phyloP scores from a whole-genome alignment of 495 filamentous ascomycete species.

The Massariosphaeria phaeospora region DNA sequence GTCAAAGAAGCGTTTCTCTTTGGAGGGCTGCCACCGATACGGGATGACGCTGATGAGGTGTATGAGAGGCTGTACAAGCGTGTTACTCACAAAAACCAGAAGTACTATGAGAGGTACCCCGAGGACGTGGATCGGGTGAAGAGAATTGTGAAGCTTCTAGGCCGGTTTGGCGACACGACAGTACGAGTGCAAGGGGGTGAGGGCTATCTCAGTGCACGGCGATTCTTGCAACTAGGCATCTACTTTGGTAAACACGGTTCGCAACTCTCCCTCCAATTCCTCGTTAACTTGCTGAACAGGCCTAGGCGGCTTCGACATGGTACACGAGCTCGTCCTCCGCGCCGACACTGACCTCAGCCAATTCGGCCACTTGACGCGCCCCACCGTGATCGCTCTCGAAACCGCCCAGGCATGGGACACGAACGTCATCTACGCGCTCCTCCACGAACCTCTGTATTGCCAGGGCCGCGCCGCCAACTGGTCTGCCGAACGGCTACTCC shows the following conservation, averaged over 20 bases:
- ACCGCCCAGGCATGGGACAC: slow-evolving; percentile 61
- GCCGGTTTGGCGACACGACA: slow-evolving; percentile 55
- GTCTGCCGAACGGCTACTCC: slow-evolving; percentile 55
- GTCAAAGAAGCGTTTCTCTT: slow-evolving; percentile 76
- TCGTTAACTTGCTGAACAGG: not conserved
- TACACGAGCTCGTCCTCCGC: slow-evolving; percentile 60
- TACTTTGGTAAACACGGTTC: slow-evolving; percentile 69
- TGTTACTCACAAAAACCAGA: slow-evolving; percentile 59
- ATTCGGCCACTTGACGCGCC: slow-evolving; percentile 67
- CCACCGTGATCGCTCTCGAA: slow-evolving; percentile 64
- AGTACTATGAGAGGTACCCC: slow-evolving; percentile 80
- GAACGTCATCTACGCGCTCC: slow-evolving; percentile 72
- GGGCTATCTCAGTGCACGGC: slow-evolving; percentile 57
- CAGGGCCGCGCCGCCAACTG: slow-evolving; percentile 54
- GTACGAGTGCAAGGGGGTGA: slow-evolving; percentile 60
- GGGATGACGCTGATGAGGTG: slow-evolving; percentile 64
- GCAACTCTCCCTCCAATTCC: slow-evolving; percentile 16
- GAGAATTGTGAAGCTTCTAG: slow-evolving; percentile 49
- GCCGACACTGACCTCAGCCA: slow-evolving; percentile 63
- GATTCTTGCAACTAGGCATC: slow-evolving; percentile 72
- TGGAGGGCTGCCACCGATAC: slow-evolving; percentile 76
- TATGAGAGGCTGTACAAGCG: slow-evolving; percentile 68
- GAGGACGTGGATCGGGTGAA: slow-evolving; percentile 72
- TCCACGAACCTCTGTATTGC: slow-evolving; percentile 85
- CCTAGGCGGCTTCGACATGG: slow-evolving; percentile 35